Evolutionary conservation across 176 grass and related monocot species (phyloP), one percentile per base, ranked within the genome.

Genomic region (Rhipidocladum racemiflorum): DNA sequence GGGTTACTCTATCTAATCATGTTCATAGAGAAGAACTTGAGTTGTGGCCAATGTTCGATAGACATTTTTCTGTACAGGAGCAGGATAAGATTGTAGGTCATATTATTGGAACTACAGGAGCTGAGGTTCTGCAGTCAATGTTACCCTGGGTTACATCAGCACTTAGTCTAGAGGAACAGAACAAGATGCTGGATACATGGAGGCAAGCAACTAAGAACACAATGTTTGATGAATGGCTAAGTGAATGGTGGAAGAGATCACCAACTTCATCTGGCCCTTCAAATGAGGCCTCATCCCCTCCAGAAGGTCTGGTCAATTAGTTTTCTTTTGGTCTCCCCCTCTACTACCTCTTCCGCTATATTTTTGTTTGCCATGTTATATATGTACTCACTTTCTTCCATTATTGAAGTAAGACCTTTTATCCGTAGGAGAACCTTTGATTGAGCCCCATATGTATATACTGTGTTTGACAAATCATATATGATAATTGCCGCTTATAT

Each of bases 91-190:
- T 97, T 82, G 86, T 97, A 3, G 89, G 94, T 4, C 91, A 69
- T 82, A 97, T 97, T 84, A 97, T 97, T 60, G 94, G 94, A 85
- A 94, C 89, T 49, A 97, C 94, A 32, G 91, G 94, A 75, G 94
- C 94, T 49, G 94, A 97, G 85, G 89, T 97, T 82, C 83, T 97
- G 46, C 94, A 97, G 81, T 94, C 94, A 79, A 94, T 97, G 94
- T 77, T 97, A 82, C 94, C 94, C 39, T 97, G 94, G 94, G 87
- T 97, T 75, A 97, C 94, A 62, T 85, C 89, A 15, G 94, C 85
- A 45, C 89, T 97, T 89, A 97, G 44, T 77, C 78, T 84, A 74
- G 89, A 97, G 57, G 94, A 97, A 80, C 91, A 92, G 69, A 87
- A 90, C 64, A 90, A 65, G 54, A 90, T 97, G 86, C 43, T 97